Evolutionary conservation across 306 rosid species (phyloP).

Genomic region (Rosa lucieae): DNA sequence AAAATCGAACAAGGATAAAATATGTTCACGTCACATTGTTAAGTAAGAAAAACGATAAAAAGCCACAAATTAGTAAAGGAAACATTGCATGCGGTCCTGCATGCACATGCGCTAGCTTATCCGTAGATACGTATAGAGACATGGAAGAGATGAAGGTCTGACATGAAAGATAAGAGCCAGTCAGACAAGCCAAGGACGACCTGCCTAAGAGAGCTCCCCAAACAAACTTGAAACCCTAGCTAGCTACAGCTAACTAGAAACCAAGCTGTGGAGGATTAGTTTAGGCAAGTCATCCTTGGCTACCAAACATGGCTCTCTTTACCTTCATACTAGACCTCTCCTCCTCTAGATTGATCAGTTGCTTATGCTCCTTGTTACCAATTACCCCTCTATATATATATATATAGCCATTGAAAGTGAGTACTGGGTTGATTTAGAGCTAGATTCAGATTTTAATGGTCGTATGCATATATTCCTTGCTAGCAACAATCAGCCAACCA

Average conservation of each 20-base stretch:
- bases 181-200: slow-evolving; percentile 43
- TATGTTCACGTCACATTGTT: too few species aligned
- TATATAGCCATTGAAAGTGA: slow-evolving; percentile 38
- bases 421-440: neutral
- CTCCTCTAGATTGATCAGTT: slow-evolving; percentile 18
- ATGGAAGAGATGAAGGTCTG: slow-evolving; percentile 49
- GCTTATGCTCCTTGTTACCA: neutral
- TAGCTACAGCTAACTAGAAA: neutral
- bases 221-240: neutral
- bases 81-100: neutral
- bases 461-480: neutral
- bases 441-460: neutral
- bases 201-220: slow-evolving; percentile 26
- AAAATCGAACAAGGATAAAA: too few species aligned
- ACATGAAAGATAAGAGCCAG: slow-evolving; percentile 73
- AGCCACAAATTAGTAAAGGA: neutral
- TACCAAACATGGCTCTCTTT: slow-evolving; percentile 53
- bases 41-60: too few species aligned
- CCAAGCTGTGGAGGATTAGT: slow-evolving; percentile 7
- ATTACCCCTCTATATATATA: slow-evolving; percentile 36
- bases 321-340: slow-evolving; percentile 64
- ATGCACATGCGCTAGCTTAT: too few species aligned
- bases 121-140: neutral
- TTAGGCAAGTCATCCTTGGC: slow-evolving; percentile 84
- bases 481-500: neutral